Percentiles rank a stretch among this genome's conserved stretches.
Conservation (phyloP, 1,139 yeast genomes). For the Arxiozyma slooffiae region DNA sequence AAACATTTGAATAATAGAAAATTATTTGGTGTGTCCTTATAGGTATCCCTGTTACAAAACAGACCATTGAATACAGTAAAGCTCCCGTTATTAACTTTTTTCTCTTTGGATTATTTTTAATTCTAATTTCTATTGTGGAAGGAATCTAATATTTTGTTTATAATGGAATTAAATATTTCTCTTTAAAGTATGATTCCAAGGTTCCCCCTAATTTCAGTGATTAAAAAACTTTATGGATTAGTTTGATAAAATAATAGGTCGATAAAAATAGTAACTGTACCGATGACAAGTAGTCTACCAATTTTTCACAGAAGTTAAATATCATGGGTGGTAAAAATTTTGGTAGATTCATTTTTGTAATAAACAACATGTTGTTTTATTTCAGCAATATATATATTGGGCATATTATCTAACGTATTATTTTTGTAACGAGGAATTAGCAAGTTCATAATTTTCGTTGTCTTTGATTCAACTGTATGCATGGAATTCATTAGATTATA, state of each 20-base stretch:
- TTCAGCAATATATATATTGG: conserved; percentile 14
- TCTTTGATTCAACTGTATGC: conserved; percentile 17
- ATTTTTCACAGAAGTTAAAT: conserved; percentile 27
- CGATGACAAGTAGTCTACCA: conserved; percentile 25
- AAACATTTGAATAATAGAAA: conserved; percentile 31
- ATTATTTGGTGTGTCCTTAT: conserved; percentile 28
- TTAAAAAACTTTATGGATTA: conserved; percentile 17
- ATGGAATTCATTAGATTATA: conserved; percentile 20
- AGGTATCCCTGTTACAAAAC: conserved; percentile 29
- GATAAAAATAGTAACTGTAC: conserved; percentile 25
- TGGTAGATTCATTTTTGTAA: conserved; percentile 18
- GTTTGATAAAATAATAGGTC: conserved; percentile 27
- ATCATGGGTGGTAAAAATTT: conserved; percentile 30
- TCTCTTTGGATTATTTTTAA: conserved; percentile 3
- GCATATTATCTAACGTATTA: conserved; percentile 12
- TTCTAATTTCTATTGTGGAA: conserved; percentile 27
- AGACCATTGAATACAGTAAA: conserved; percentile 19
- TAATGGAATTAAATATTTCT: conserved; percentile 30
- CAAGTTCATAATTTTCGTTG: conserved; percentile 5
- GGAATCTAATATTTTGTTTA: conserved; percentile 32
- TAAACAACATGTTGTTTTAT: conserved; percentile 17
- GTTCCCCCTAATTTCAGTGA: conserved; percentile 30
- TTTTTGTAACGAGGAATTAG: conserved; percentile 10
- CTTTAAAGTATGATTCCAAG: conserved; percentile 31
- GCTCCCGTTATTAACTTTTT: conserved; percentile 10